Base-by-base conservation (phyloP, 2,329 filamentous ascomycete genomes). In the Neophaeococcomyces mojaviensis region DNA sequence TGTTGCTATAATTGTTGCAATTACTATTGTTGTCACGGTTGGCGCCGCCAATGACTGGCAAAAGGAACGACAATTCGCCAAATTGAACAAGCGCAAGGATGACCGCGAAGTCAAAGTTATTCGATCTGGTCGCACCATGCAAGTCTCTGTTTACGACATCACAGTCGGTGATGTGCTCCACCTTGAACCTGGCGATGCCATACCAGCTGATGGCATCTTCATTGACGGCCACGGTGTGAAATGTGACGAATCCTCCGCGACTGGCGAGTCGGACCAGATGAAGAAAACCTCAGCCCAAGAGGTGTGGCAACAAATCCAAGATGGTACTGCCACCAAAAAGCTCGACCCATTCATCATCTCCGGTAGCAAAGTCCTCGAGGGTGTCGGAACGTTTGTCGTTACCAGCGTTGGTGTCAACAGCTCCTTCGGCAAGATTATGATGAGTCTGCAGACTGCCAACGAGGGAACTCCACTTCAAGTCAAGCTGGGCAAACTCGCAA, bases 281-380 rank as follows among this genome's bases (percentile, higher is more conserved):
- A 81, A 79, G 63, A 87, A 87, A 66, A 78, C 73, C 0, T 61
- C 69, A 4, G 81, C 74, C 10, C 70, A 78, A 15, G 74, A 79
- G 49, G 79, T 79, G 31, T 79, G 74, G 66, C 66, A 73, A 32
- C 68, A 70, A 2, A 68, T 83, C 22, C 66, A 75, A 39, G 68
- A 72, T 7, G 71, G 77, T 13, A 70, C 66, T 10, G 71, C 70
- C 16, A 67, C 68, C 3, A 74, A 71, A 49, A 75, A 79, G 39
- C 65, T 82, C 3, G 81, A 85, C 49, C 80, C 80, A 1, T 85
- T 84, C 58, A 77, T 96, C 57, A 86, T 94, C 55, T 95, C 88
- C 24, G 89, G 84, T 26, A 76, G 81, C 43, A 84, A 84, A 51
- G 82, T 88, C 48, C 82, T 87, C 66, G 84, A 88, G 60, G 84